Evolutionary conservation across 306 rosid species (phyloP).

Genomic region (Cucurbita ficifolia): DNA sequence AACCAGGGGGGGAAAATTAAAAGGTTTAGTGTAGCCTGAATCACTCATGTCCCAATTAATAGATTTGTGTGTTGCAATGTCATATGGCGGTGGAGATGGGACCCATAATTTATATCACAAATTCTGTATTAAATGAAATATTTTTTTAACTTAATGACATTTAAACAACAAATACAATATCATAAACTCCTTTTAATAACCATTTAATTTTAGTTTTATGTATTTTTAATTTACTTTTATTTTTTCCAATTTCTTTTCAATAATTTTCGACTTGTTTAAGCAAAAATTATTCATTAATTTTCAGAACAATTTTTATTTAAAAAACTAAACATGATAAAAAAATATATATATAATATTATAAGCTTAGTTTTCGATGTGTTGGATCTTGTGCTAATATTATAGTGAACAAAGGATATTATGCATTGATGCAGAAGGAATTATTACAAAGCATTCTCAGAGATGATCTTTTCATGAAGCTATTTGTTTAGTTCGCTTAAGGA

Average conservation of each 20-base stretch:
- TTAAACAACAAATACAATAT: not conserved
- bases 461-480: conserved; percentile 1
- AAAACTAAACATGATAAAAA: no score
- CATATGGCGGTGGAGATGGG: not conserved
- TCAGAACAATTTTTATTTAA: no score
- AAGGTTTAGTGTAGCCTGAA: no score
- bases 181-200: not conserved
- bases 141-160: not conserved
- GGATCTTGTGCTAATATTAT: not conserved
- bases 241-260: no score
- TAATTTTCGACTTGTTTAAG: no score
- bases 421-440: not conserved
- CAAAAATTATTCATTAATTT: no score
- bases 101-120: not conserved
- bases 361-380: not conserved
- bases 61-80: not conserved
- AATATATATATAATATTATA: no score
- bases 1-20: no score
- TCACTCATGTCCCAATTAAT: not conserved
- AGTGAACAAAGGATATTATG: not conserved
- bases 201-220: not conserved
- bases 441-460: not conserved
- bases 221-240: no score
- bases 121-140: not conserved
- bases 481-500: conserved; percentile 39